Evolutionary conservation across 176 grass and related monocot species (phyloP).

Genomic region (Elymus sibiricus): DNA sequence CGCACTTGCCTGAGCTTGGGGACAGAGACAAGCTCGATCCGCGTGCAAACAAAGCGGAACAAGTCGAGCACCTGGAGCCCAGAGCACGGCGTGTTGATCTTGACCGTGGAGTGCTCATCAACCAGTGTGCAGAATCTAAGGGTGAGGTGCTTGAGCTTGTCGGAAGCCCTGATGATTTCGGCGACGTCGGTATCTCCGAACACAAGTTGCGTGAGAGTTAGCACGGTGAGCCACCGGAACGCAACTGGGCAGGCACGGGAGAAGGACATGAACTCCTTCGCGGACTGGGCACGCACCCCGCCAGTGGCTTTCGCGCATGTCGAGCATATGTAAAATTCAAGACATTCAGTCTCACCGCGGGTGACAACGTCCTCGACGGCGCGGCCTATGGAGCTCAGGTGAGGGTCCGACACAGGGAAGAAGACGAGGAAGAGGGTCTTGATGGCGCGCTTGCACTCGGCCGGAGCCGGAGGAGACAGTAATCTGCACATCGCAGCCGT

Average conservation of each 20-base stretch:
- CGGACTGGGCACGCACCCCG: neutral
- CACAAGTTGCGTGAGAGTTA: neutral
- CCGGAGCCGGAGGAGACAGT: neutral
- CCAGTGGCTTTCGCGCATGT: no score
- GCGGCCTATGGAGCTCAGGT: neutral
- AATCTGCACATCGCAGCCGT: neutral
- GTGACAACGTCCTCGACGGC: neutral
- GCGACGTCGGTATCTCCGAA: neutral
- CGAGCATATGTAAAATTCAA: neutral
- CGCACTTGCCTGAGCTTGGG: neutral
- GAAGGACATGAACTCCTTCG: conserved; percentile 15
- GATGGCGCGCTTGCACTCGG: neutral
- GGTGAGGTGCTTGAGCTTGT: neutral
- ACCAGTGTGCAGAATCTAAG: neutral
- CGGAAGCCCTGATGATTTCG: neutral
- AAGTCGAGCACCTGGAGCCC: neutral
- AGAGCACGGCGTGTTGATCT: no score
- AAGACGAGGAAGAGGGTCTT: neutral
- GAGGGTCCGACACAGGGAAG: neutral
- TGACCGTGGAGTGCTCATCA: no score
- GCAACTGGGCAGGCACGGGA: neutral
- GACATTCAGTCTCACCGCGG: neutral
- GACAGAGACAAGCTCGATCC: neutral
- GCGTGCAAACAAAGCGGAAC: neutral
- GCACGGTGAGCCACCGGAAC: neutral